A percentile compares a stretch with the other conserved stretches of the same genome.
phyloP scores from a whole-genome alignment of 768 basidiomycete species.

The Podaxis sp. region DNA sequence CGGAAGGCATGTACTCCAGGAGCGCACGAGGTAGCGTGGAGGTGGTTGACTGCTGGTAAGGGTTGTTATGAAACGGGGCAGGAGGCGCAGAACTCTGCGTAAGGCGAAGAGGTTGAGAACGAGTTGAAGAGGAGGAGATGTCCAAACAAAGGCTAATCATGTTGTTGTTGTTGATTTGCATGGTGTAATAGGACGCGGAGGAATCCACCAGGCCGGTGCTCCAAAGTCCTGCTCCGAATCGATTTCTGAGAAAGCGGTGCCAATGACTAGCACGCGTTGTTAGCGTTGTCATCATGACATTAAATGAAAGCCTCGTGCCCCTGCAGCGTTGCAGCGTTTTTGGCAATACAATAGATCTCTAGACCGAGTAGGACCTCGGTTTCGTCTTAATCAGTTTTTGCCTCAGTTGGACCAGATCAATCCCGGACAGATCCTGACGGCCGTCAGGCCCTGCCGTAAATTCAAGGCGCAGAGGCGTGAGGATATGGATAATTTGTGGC shows the following conservation, averaged over 20 bases:
- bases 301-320: conserved; percentile 40
- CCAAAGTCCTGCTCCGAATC: conserved; percentile 19
- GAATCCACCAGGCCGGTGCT: conserved; percentile 8
- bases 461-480: conserved; percentile 7
- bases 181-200: conserved; percentile 18
- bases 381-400: conserved; percentile 25
- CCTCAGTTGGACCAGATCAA: conserved; percentile 17
- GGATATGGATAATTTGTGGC: conserved; percentile 11
- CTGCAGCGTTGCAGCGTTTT: conserved; percentile 20
- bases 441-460: conserved; percentile 12
- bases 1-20: conserved; percentile 44
- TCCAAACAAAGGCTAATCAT: conserved; percentile 32
- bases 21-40: conserved; percentile 49
- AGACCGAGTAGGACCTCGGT: conserved; percentile 25
- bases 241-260: conserved; percentile 23
- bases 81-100: conserved; percentile 20
- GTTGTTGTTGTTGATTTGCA: conserved; percentile 30
- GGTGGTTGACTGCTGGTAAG: conserved; percentile 27
- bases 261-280: conserved; percentile 34
- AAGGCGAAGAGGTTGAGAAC: background rate
- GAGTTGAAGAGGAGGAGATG: conserved; percentile 22
- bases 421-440: conserved; percentile 10
- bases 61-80: conserved; percentile 33
- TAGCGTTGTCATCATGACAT: conserved; percentile 31
- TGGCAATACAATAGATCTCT: conserved; percentile 12